A percentile compares a stretch with the other conserved stretches of the same genome.
These are phyloP conservation scores for Leccinum olivaceopallidum DNA, from an alignment of 768 basidiomycete species.

Conservation along the genomic window DNA sequence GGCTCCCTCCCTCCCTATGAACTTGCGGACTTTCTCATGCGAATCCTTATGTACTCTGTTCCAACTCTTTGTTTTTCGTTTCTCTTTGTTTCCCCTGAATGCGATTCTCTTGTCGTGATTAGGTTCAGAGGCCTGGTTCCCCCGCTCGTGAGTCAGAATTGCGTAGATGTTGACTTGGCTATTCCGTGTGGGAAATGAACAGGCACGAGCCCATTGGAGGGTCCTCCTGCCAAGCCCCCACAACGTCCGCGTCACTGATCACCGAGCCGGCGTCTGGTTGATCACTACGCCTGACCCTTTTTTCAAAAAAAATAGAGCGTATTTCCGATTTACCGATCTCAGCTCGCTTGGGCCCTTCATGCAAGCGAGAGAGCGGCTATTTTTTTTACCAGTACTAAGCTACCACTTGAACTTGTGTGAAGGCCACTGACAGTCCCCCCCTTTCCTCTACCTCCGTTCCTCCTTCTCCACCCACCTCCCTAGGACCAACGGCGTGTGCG, in stretches of 20 bases:
- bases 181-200: not conserved
- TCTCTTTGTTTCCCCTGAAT: conserved; percentile 5
- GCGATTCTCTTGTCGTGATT: conserved; percentile 13
- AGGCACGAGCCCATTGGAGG: not conserved
- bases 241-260: not conserved
- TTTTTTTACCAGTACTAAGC: not conserved
- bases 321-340: not conserved
- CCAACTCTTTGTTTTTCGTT: not conserved
- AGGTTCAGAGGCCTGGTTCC: conserved; percentile 1
- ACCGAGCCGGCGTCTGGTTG: not conserved
- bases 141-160: conserved; percentile 16
- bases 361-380: not conserved
- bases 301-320: not conserved
- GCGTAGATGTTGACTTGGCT: conserved; percentile 11
- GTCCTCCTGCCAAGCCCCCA: not conserved
- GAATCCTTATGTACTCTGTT: conserved; percentile 28
- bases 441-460: not conserved
- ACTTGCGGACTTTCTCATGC: conserved; percentile 31
- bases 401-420: too few relatives aligned
- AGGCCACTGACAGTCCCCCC: too few relatives aligned
- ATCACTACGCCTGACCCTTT: not conserved
- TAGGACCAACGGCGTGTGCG: not conserved
- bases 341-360: not conserved
- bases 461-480: not conserved
- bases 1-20: conserved; percentile 9